A percentile compares a stretch with the other conserved stretches of the same genome.
phyloP scores from a whole-genome alignment of 2,329 filamentous ascomycete genomes.

The Aspergillus arachidicola region DNA sequence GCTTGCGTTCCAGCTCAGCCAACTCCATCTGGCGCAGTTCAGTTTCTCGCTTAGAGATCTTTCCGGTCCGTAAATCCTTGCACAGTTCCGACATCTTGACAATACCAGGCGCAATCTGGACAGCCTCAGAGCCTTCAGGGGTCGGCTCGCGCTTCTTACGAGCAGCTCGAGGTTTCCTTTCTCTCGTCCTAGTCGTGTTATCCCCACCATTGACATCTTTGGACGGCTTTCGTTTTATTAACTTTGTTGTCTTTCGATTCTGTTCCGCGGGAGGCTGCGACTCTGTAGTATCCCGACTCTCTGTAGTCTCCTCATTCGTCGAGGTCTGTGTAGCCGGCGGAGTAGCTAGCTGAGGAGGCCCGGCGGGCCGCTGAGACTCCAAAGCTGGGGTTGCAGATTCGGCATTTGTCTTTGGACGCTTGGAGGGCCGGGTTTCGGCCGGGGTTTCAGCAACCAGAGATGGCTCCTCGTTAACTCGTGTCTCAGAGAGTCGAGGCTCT shows the following conservation, averaged over 20 bases:
- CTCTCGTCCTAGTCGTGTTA: conserved; percentile 26
- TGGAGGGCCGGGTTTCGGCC: conserved; percentile 29
- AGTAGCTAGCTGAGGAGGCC: conserved; percentile 18
- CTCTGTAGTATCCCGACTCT: conserved; percentile 22
- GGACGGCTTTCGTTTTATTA: conserved; percentile 29
- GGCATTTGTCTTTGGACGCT: conserved; percentile 28
- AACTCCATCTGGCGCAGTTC: conserved; percentile 61
- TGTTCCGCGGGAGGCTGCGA: conserved; percentile 26
- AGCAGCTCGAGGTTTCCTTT: conserved; percentile 28
- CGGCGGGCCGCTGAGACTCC: not conserved
- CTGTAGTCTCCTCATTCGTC: conserved; percentile 23
- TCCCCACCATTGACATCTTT: conserved; percentile 27
- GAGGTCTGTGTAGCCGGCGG: conserved; percentile 30
- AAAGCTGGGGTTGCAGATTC: conserved; percentile 6
- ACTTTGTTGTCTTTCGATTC: conserved; percentile 21
- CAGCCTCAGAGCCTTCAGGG: conserved; percentile 50
- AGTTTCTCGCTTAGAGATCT: conserved; percentile 59
- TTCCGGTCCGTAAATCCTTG: conserved; percentile 56
- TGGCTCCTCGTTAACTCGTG: conserved; percentile 10
- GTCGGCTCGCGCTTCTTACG: conserved; percentile 45
- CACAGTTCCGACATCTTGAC: conserved; percentile 63
- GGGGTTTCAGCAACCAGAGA: conserved; percentile 10
- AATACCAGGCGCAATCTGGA: conserved; percentile 56
- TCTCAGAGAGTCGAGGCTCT: conserved; percentile 8
- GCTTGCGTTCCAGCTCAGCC: conserved; percentile 52